Conservation (phyloP, 2,329 filamentous ascomycete species). For the Aspergillus intermedius region DNA sequence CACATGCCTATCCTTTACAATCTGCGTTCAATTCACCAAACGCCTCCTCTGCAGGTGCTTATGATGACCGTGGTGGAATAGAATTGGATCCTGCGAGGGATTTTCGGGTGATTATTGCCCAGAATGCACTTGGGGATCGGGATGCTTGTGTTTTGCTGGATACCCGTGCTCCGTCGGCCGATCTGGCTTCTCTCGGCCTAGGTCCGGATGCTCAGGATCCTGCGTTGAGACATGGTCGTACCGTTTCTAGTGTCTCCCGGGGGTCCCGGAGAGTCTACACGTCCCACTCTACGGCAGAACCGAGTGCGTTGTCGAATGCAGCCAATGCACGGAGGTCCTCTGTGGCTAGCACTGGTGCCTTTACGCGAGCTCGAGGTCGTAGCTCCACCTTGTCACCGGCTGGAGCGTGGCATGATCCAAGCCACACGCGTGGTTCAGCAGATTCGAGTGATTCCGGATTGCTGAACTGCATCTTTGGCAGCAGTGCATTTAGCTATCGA, state of each 20-base stretch:
- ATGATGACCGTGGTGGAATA: conserved; percentile 42
- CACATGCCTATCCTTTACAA: conserved; percentile 36
- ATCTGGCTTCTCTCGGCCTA: conserved; percentile 25
- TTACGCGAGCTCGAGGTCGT: conserved; percentile 37
- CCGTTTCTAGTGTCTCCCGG: conserved; percentile 33
- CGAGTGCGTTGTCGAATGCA: conserved; percentile 27
- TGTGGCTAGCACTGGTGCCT: conserved; percentile 30
- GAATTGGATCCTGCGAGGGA: conserved; percentile 40
- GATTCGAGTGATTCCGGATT: conserved; percentile 48
- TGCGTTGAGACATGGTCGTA: conserved; percentile 28
- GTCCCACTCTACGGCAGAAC: conserved; percentile 29
- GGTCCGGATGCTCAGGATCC: conserved; percentile 29
- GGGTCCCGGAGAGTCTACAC: conserved; percentile 27
- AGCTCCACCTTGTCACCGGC: conserved; percentile 40
- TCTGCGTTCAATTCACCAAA: conserved; percentile 39
- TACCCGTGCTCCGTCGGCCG: conserved; percentile 26
- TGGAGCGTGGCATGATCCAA: conserved; percentile 25
- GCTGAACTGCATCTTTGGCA: conserved; percentile 57
- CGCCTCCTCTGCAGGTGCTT: conserved; percentile 36
- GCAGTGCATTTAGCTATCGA: conserved; percentile 50
- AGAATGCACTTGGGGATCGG: conserved; percentile 43
- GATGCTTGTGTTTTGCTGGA: conserved; percentile 43
- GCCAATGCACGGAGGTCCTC: conserved; percentile 27
- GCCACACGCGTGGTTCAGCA: conserved; percentile 31
- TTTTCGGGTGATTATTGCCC: conserved; percentile 42